phyloP scores from a whole-genome alignment of 257 asterid species.

The Paulownia fortunei region DNA sequence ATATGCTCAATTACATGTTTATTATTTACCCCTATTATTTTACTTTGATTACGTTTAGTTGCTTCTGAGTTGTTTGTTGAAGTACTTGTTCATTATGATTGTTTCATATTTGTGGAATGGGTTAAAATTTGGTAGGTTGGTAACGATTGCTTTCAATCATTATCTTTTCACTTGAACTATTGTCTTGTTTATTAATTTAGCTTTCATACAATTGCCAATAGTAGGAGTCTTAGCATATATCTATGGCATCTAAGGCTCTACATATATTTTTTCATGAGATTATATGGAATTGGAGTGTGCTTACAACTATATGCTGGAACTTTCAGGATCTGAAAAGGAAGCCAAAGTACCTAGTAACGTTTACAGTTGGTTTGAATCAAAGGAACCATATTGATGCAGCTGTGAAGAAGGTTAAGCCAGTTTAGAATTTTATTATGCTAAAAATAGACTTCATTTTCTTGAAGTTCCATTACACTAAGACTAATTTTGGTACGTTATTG shows the following conservation, averaged over 20 bases:
- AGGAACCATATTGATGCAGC: conserved; percentile 75
- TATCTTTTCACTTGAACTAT: conserved; percentile 3
- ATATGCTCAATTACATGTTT: background rate
- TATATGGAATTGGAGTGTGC: conserved; percentile 24
- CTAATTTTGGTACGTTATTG: conserved; percentile 27
- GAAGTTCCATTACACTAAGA: conserved; percentile 26
- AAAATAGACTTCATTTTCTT: background rate
- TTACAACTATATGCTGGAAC: conserved; percentile 31
- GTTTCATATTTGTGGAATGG: conserved; percentile 16
- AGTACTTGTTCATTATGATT: conserved; percentile 1
- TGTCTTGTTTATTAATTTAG: conserved; percentile 7
- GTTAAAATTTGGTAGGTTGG: conserved; percentile 5
- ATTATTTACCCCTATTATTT: background rate
- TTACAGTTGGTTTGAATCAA: conserved; percentile 90
- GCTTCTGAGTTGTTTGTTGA: background rate
- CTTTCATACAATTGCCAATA: background rate
- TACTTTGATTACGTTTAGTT: background rate
- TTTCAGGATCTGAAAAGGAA: conserved; percentile 84
- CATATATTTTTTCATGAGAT: conserved; percentile 13
- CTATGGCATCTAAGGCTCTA: conserved; percentile 2
- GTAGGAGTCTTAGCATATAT: conserved; percentile 17
- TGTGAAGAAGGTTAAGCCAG: conserved; percentile 70
- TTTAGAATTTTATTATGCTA: conserved; percentile 18
- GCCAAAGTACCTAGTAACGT: conserved; percentile 87
- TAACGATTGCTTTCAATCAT: conserved; percentile 1